Conservation (phyloP, 169 alveolate species). For the Plasmodium yoelii region DNA sequence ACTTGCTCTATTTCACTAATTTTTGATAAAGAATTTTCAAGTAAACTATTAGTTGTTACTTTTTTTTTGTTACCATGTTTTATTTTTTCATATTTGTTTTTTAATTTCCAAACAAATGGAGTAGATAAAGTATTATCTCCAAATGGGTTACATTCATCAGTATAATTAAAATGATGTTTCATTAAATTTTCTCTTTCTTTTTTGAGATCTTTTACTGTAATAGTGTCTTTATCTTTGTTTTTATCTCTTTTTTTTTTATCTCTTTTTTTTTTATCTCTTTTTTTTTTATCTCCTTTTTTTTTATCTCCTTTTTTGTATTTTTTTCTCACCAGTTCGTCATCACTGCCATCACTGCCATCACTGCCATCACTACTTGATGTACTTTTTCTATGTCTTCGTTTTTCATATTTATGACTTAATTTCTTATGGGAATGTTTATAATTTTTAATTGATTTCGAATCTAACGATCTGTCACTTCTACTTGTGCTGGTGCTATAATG, state of each 20-base stretch:
- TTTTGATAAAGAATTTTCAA: slow-evolving; percentile 40
- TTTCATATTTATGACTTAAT: neutral
- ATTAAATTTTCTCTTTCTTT: slow-evolving; percentile 69
- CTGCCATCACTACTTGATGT: neutral
- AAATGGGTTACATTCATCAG: slow-evolving; percentile 88
- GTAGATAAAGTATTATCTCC: slow-evolving; percentile 84
- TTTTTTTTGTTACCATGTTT: slow-evolving; percentile 38
- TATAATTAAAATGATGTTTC: slow-evolving; percentile 82
- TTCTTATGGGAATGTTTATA: neutral
- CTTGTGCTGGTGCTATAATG: neutral
- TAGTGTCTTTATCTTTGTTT: neutral
- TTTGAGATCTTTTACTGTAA: slow-evolving; percentile 51
- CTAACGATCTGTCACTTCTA: neutral
- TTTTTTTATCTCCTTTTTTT: slow-evolving; percentile 13
- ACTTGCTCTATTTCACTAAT: slow-evolving; percentile 81
- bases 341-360: neutral
- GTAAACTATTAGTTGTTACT: slow-evolving; percentile 71
- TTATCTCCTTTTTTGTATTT: neutral
- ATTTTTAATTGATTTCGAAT: too few species aligned
- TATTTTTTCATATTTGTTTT: slow-evolving; percentile 69
- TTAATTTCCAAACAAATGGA: slow-evolving; percentile 84
- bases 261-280: neutral
- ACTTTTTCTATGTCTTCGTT: neutral
- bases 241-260: neutral
- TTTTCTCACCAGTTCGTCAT: slow-evolving; percentile 2